Evolutionary conservation across 2,329 filamentous ascomycete genomes (phyloP).

Genomic region (Talaromyces piceae): DNA sequence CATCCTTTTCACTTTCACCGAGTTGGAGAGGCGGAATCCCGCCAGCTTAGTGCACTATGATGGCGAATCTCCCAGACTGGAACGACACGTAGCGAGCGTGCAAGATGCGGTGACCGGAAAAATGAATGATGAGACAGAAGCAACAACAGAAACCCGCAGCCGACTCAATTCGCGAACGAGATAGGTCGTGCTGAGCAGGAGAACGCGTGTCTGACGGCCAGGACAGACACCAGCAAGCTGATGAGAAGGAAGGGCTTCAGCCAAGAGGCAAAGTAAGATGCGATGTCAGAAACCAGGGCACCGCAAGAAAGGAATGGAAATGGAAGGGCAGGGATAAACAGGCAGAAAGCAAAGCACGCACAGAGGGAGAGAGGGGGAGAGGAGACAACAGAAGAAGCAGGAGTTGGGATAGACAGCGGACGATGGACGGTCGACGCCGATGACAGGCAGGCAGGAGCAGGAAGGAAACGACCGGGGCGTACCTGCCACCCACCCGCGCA

Average conservation of each 20-base stretch:
- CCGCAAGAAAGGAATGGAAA: constrained; percentile 1
- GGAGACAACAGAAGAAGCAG: background rate
- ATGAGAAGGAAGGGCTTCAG: background rate
- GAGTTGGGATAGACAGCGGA: background rate
- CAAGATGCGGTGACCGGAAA: no score
- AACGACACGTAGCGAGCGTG: background rate
- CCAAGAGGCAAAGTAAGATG: background rate
- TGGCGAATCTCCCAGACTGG: background rate
- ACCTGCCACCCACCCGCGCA: no score
- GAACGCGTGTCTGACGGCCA: background rate
- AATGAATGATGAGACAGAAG: background rate
- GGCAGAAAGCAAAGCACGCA: background rate
- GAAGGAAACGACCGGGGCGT: no score
- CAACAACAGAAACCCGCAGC: background rate
- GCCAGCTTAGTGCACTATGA: no score
- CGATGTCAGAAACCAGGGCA: constrained; percentile 2
- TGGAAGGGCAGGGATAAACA: background rate
- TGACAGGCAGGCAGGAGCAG: background rate
- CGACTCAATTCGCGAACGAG: background rate
- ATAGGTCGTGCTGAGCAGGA: background rate
- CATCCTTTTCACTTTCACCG: background rate
- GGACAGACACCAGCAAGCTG: background rate
- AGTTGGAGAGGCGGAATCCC: background rate
- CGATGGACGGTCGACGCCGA: background rate
- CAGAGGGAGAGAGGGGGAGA: background rate